Conservation (phyloP, 805 yeast genomes). For the Starmerella tilneyi region DNA sequence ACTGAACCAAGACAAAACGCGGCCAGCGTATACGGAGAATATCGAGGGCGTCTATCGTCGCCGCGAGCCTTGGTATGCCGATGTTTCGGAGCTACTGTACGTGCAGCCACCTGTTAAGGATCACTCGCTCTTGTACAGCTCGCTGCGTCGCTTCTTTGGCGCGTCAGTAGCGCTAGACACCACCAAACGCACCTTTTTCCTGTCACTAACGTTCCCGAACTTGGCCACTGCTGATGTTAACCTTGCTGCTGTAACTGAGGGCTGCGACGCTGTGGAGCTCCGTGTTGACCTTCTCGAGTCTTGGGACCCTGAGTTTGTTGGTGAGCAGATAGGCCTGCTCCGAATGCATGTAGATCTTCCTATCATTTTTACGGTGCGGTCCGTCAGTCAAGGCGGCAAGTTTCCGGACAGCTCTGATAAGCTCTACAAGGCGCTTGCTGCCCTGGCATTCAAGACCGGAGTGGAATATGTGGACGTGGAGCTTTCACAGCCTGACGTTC, state of each 20-base stretch:
- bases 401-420: slow-evolving; percentile 52
- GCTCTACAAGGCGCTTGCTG: slow-evolving; percentile 42
- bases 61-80: slow-evolving; percentile 68
- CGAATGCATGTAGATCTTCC: slow-evolving; percentile 61
- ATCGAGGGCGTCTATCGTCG: slow-evolving; percentile 73
- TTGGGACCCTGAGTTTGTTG: slow-evolving; percentile 43
- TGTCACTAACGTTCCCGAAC: slow-evolving; percentile 62
- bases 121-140: slow-evolving; percentile 45
- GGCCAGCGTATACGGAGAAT: slow-evolving; percentile 82
- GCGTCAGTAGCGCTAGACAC: slow-evolving; percentile 37
- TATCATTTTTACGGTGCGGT: slow-evolving; percentile 69
- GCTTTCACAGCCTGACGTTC: slow-evolving; percentile 46
- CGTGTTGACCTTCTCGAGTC: slow-evolving; percentile 61
- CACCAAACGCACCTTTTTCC: slow-evolving; percentile 46
- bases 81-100: slow-evolving; percentile 75
- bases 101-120: slow-evolving; percentile 46
- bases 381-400: slow-evolving; percentile 69
- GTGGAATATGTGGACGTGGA: slow-evolving; percentile 75
- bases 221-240: slow-evolving; percentile 29
- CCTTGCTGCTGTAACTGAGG: slow-evolving; percentile 45
- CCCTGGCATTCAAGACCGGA: slow-evolving; percentile 63
- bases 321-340: slow-evolving; percentile 60
- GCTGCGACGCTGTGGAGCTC: slow-evolving; percentile 73
- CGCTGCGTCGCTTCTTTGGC: slow-evolving; percentile 49
- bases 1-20: slow-evolving; percentile 61